Evolutionary conservation across 2,329 filamentous ascomycete genomes (phyloP).

Genomic region (Aspergillus tanneri): DNA sequence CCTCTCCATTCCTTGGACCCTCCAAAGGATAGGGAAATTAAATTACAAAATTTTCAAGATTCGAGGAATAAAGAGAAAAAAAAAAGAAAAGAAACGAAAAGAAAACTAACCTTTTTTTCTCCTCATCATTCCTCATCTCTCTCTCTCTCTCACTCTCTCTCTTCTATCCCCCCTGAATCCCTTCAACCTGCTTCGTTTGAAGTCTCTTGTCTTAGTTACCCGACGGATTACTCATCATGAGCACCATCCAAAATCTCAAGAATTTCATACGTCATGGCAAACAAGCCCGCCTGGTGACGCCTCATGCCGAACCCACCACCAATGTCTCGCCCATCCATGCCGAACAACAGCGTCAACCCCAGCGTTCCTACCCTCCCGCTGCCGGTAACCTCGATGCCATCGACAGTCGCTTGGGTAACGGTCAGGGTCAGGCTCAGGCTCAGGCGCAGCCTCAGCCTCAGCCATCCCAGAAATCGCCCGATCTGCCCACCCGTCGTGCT

Average conservation of each 20-base stretch:
- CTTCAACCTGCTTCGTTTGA: too few species aligned
- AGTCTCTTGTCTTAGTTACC: background rate
- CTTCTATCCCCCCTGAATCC: background rate
- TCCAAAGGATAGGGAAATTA: too few species aligned
- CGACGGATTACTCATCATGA: constrained; percentile 48
- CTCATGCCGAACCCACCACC: constrained; percentile 61
- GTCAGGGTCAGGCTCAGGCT: constrained; percentile 64
- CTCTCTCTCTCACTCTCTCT: constrained; percentile 7
- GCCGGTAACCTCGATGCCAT: constrained; percentile 63
- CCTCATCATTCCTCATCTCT: constrained; percentile 3
- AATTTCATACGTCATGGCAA: constrained; percentile 98
- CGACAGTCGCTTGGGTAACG: constrained; percentile 61
- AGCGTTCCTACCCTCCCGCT: constrained; percentile 48
- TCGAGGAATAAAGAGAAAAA: background rate
- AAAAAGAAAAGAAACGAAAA: constrained; percentile 4
- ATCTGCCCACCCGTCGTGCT: constrained; percentile 58
- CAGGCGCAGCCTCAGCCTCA: constrained; percentile 65
- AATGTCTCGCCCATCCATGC: constrained; percentile 65
- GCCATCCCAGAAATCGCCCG: constrained; percentile 48
- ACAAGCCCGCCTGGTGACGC: constrained; percentile 72
- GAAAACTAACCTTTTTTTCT: constrained; percentile 1
- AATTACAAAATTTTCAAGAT: too few species aligned
- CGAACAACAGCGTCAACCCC: constrained; percentile 58
- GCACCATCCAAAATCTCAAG: constrained; percentile 89
- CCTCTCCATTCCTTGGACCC: constrained; percentile 2